Evolutionary conservation across 78 protist species (phyloP).

Genomic region (Speleostelium caveatum): DNA sequence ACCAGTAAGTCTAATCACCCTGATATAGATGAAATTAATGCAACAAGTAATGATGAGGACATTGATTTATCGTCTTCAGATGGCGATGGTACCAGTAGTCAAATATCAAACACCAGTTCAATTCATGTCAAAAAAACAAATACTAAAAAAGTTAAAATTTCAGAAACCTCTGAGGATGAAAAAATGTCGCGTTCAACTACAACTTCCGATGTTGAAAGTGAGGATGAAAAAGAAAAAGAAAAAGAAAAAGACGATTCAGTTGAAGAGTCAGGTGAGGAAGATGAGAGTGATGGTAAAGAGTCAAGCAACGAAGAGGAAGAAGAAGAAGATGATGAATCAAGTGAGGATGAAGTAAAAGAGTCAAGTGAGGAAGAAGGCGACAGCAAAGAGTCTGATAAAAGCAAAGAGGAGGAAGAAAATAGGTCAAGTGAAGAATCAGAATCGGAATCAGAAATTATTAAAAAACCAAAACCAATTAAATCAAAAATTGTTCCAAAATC

Average conservation of each 20-base stretch:
- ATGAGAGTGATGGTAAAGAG: not conserved
- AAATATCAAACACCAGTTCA: not conserved
- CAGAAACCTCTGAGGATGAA: too few relatives aligned
- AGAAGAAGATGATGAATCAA: not conserved
- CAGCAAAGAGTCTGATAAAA: not conserved
- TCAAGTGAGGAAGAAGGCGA: not conserved
- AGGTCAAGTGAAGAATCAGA: not conserved
- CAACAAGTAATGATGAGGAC: too few relatives aligned
- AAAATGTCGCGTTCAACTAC: not conserved
- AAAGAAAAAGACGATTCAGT: not conserved
- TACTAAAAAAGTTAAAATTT: too few relatives aligned
- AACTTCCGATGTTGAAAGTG: not conserved
- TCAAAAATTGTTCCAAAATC: not conserved
- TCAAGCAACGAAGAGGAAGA: not conserved
- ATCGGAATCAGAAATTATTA: not conserved
- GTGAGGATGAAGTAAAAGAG: not conserved
- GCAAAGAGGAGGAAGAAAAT: slow-evolving; percentile 22
- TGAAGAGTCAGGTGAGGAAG: not conserved
- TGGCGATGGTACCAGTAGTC: too few relatives aligned
- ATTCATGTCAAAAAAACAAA: not conserved
- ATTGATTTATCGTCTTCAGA: too few relatives aligned
- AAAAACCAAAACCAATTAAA: not conserved
- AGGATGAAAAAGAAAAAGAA: not conserved
- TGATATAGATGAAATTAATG: not conserved
- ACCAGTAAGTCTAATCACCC: too few relatives aligned